Conservation (phyloP, 2,329 filamentous ascomycete genomes). For the Colletotrichum sp. region DNA sequence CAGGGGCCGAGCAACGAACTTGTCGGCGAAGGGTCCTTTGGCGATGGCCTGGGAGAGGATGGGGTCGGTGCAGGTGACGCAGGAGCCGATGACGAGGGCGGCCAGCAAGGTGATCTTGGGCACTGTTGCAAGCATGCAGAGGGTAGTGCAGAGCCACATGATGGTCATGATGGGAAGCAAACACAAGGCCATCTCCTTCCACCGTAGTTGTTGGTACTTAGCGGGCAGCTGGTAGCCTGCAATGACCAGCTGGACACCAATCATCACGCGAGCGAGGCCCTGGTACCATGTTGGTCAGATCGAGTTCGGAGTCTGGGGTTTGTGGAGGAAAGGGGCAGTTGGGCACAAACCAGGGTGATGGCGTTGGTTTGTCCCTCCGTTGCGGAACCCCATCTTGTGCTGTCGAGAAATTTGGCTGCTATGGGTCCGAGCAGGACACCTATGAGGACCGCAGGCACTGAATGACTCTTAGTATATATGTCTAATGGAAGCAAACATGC, state of each 20-base stretch:
- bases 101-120: constrained; percentile 59
- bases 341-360: constrained; percentile 42
- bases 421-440: constrained; percentile 61
- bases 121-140: constrained; percentile 59
- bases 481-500: rapidly evolving
- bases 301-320: not conserved
- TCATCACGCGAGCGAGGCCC: constrained; percentile 61
- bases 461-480: not conserved
- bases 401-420: constrained; percentile 56
- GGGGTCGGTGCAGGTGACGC: constrained; percentile 67
- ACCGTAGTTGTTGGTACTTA: constrained; percentile 54
- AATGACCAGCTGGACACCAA: constrained; percentile 66
- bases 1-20: constrained; percentile 61
- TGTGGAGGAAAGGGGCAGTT: rapidly evolving
- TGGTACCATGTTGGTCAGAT: constrained; percentile 5
- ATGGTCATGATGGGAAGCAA: constrained; percentile 66
- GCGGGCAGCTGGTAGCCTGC: constrained; percentile 67
- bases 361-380: constrained; percentile 29
- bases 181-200: constrained; percentile 59
- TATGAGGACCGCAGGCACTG: constrained; percentile 60
- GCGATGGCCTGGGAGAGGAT: constrained; percentile 66
- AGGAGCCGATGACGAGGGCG: constrained; percentile 63
- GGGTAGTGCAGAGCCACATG: constrained; percentile 65
- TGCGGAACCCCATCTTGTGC: constrained; percentile 42
- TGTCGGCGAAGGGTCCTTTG: constrained; percentile 67